These are phyloP conservation scores for Dryadomyces sulphureus DNA, from an alignment of 2,329 filamentous ascomycete species.

Conservation along the genomic window DNA sequence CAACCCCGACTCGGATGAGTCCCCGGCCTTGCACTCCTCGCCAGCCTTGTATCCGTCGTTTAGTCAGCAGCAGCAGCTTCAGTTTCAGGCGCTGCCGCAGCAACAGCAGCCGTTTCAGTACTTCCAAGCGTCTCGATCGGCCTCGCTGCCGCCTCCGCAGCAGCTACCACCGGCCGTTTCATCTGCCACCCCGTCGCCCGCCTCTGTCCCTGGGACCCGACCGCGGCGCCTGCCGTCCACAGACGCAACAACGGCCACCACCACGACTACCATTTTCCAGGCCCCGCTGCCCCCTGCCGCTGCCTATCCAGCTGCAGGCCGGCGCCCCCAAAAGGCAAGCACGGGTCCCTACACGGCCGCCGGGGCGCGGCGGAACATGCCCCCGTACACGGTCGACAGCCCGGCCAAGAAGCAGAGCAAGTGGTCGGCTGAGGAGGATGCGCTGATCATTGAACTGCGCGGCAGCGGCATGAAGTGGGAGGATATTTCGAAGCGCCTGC, in stretches of 20 bases:
- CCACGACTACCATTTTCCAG: slow-evolving; percentile 3
- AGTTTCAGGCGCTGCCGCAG: background rate
- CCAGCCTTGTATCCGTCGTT: background rate
- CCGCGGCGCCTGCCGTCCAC: background rate
- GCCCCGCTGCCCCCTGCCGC: background rate
- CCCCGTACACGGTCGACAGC: slow-evolving; percentile 42
- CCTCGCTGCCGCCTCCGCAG: slow-evolving; percentile 18
- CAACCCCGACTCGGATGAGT: slow-evolving; percentile 59
- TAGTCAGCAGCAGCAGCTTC: background rate
- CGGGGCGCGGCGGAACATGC: slow-evolving; percentile 33
- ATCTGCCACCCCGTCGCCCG: slow-evolving; percentile 20
- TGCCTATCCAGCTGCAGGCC: background rate
- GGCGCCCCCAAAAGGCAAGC: background rate
- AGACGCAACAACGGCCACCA: slow-evolving; percentile 11
- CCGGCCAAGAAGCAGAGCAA: slow-evolving; percentile 92
- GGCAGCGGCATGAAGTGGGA: slow-evolving; percentile 97
- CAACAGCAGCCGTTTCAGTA: background rate
- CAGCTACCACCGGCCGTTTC: background rate
- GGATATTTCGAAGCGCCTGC: slow-evolving; percentile 83
- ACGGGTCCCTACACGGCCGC: background rate
- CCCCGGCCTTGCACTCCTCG: slow-evolving; percentile 31
- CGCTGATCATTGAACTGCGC: slow-evolving; percentile 82
- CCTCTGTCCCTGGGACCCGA: slow-evolving; percentile 16
- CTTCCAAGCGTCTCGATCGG: slow-evolving; percentile 18
- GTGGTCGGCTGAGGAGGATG: slow-evolving; percentile 88